Evolutionary conservation across 805 yeast genomes (phyloP).

Genomic region (Yarrowia sp.): DNA sequence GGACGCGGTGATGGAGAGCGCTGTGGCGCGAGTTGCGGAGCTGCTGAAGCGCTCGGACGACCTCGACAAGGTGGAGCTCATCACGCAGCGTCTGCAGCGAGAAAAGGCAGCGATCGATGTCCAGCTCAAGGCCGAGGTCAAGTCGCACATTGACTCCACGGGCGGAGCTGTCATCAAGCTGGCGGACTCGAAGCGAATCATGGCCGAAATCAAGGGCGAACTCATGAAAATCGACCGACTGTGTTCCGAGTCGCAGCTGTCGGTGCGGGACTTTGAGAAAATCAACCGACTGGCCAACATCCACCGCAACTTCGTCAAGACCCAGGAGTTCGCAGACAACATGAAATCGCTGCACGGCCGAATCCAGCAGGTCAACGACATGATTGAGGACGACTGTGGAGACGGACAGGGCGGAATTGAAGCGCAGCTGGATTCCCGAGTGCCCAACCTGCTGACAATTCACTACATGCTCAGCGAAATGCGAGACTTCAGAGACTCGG

Average conservation of each 20-base stretch:
- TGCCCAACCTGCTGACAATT: conserved; percentile 65
- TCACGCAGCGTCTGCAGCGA: conserved; percentile 50
- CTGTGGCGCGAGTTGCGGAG: conserved; percentile 44
- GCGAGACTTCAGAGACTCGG: conserved; percentile 79
- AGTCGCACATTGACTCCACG: conserved; percentile 65
- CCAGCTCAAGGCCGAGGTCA: conserved; percentile 75
- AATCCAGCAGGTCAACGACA: conserved; percentile 57
- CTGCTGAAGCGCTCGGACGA: conserved; percentile 47
- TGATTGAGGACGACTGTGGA: conserved; percentile 59
- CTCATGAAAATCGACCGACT: conserved; percentile 54
- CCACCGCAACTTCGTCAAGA: conserved; percentile 75
- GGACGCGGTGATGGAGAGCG: conserved; percentile 40
- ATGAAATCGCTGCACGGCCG: conserved; percentile 64
- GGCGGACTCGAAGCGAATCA: conserved; percentile 52
- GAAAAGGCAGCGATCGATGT: conserved; percentile 80
- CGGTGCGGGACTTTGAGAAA: conserved; percentile 70
- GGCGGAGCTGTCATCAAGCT: conserved; percentile 52
- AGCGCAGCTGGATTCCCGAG: conserved; percentile 52
- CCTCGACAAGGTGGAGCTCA: conserved; percentile 49
- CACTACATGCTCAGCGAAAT: conserved; percentile 75
- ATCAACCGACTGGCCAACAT: conserved; percentile 71
- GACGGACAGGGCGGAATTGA: conserved; percentile 52
- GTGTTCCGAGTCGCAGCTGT: conserved; percentile 62
- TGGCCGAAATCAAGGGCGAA: conserved; percentile 50
- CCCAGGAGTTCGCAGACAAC: conserved; percentile 67